Percentiles rank a stretch among this genome's conserved stretches.
Conservation (phyloP, 345 rosid species). For the Eucalyptus shirleyi region DNA sequence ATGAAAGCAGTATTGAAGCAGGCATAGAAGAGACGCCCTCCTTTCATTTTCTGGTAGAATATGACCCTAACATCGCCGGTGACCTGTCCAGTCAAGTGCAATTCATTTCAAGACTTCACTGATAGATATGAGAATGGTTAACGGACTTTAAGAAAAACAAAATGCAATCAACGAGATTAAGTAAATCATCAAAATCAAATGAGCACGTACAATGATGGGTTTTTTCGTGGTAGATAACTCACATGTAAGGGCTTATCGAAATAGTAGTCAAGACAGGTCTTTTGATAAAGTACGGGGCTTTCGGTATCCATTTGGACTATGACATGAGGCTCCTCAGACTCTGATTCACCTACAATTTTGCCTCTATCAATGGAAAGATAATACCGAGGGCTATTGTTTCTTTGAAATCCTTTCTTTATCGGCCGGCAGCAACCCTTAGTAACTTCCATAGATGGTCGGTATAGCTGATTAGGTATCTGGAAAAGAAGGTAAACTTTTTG, state of each 20-base stretch:
- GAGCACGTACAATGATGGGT: not conserved
- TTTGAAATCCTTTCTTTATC: slow-evolving; percentile 45
- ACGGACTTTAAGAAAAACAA: not conserved
- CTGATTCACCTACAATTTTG: slow-evolving; percentile 15
- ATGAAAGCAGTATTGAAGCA: slow-evolving; percentile 92
- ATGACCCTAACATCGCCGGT: slow-evolving; percentile 67
- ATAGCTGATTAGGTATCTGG: slow-evolving; percentile 52
- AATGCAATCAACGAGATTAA: not conserved
- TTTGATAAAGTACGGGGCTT: slow-evolving; percentile 65
- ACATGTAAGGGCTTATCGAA: slow-evolving; percentile 68
- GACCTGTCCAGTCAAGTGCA: slow-evolving; percentile 21
- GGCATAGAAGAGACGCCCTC: slow-evolving; percentile 77
- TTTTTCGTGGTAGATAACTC: not conserved
- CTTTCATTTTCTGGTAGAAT: slow-evolving; percentile 82
- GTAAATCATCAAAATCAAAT: not conserved
- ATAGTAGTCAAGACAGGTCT: slow-evolving; percentile 68
- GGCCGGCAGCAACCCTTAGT: slow-evolving; percentile 58
- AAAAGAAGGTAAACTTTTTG: not conserved
- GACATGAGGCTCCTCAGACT: slow-evolving; percentile 32
- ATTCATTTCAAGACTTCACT: not conserved
- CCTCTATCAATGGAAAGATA: slow-evolving; percentile 39
- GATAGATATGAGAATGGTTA: not conserved
- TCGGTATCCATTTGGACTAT: slow-evolving; percentile 96
- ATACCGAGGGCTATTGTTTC: slow-evolving; percentile 45
- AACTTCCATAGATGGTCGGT: slow-evolving; percentile 61